Conservation (phyloP, 108 stramenopile genomes). For the Nannochloropsis salina region DNA sequence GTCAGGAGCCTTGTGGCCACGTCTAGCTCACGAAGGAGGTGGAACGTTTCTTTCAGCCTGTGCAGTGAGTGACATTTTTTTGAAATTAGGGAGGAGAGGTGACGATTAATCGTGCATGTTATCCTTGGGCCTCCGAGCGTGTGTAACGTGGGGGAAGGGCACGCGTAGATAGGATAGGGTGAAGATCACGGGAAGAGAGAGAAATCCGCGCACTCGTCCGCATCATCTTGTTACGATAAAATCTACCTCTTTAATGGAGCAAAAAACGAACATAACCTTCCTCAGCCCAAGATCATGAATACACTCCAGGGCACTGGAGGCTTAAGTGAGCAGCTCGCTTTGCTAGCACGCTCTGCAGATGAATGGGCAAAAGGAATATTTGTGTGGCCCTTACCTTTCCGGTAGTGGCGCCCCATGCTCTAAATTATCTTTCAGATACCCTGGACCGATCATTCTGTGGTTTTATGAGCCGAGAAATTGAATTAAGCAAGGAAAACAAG, state of each 20-base stretch:
- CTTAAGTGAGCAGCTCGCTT: neutral
- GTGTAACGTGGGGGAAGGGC: no score
- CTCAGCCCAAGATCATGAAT: no score
- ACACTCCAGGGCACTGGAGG: no score
- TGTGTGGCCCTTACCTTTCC: neutral
- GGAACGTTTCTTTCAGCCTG: conserved; percentile 11
- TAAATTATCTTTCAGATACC: neutral
- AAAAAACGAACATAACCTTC: no score
- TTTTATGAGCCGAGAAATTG: neutral
- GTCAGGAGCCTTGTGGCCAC: neutral
- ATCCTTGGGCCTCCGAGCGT: no score
- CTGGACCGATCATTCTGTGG: neutral
- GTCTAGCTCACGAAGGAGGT: conserved; percentile 19
- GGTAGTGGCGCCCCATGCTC: neutral
- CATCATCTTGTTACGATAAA: no score
- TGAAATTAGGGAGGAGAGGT: neutral
- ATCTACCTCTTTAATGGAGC: no score
- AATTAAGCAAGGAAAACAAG: no score
- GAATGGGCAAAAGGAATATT: neutral
- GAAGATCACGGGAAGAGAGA: no score
- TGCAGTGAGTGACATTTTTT: neutral
- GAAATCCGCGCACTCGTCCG: no score
- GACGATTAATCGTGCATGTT: neutral
- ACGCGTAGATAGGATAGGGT: no score
- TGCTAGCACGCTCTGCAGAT: neutral